These are phyloP conservation scores for Piromyces finnis DNA, from an alignment of 192 early-diverging fungal genomes.

Conservation along the genomic window DNA sequence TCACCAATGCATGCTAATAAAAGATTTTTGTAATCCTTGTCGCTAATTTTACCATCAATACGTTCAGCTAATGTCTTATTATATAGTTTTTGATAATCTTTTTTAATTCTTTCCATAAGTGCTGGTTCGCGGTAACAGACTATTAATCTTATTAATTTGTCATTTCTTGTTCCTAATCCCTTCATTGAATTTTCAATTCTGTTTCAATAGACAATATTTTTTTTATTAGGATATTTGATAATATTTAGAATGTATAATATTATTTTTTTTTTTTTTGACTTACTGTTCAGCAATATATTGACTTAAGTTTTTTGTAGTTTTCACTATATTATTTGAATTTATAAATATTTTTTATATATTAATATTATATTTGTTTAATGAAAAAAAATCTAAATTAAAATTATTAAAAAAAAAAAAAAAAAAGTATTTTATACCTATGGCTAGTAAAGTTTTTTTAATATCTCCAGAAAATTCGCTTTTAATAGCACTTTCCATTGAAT, in stretches of 20 bases:
- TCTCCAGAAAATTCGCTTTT: conserved; percentile 23
- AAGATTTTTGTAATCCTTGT: conserved; percentile 10
- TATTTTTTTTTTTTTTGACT: too few species aligned
- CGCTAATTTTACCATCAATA: conserved; percentile 13
- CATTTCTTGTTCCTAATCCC: conserved; percentile 21
- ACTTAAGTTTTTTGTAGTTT: too few species aligned
- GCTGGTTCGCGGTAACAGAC: conserved; percentile 10
- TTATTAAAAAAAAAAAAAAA: too few species aligned
- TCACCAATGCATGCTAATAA: conserved; percentile 3
- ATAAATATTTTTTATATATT: neutral
- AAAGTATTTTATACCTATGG: neutral
- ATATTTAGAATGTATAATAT: too few species aligned
- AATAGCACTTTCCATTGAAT: conserved; percentile 12
- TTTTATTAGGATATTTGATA: too few species aligned
- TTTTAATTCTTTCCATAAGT: conserved; percentile 11
- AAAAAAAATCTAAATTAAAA: neutral
- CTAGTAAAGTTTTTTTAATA: conserved; percentile 10
- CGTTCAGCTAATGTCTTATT: conserved; percentile 7
- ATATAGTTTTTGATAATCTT: conserved; percentile 7
- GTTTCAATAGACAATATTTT: neutral
- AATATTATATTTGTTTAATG: neutral
- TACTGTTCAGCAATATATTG: neutral
- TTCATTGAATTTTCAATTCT: conserved; percentile 25
- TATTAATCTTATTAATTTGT: conserved; percentile 14
- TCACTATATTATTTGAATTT: too few species aligned